Base-by-base conservation (phyloP, 2,329 filamentous ascomycete species). In the Ophiostoma sp. region DNA sequence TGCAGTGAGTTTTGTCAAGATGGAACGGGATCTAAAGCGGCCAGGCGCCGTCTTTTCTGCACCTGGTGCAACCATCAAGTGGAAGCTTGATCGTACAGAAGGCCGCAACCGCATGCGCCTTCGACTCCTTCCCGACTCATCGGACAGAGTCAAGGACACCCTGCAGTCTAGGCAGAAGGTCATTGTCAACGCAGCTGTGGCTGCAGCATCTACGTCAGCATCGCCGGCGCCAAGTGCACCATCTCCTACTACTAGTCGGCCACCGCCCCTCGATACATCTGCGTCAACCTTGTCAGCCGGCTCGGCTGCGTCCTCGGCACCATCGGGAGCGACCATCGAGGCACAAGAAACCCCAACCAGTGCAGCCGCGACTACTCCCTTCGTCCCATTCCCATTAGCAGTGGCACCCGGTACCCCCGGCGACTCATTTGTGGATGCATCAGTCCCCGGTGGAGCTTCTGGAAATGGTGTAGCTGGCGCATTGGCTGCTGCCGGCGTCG, bases 1-100 rank as follows among this genome's bases (percentile, higher is more conserved):
- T 72, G 87, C 87, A 60, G 88, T 91, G 0, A 86, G 89, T 0
- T 93, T 95, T 77, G 85, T 86, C 5, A 93, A 90, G 76, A 90
- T 98, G 80, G 89, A 94, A 71, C 85, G 89, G 70, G 90, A 94
- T 71, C 81, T 97, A 70, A 86, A 86, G 73, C 87, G 93, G 27
- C 92, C 93, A 1, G 93, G 92, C 35, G 94, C 91, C 1, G 84
- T 98, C 0, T 90, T 97, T 72, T 88, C 90, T 68, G 86, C 90
- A 52, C 82, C 85, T 0, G 82, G 83, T 2, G 39, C 57, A 17
- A 31, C 71, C 4, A 39, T 41, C 0, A 96, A 91, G 78, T 99
- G 94, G 94, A 93, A 94, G 75, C 86, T 99, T 17, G 95, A 99
- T 77, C 90, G 96, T 75, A 98, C 95, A 0, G 95, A 99, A 81